Conservation (phyloP, 441 rosid genomes). For the Erysimum cheiri region DNA sequence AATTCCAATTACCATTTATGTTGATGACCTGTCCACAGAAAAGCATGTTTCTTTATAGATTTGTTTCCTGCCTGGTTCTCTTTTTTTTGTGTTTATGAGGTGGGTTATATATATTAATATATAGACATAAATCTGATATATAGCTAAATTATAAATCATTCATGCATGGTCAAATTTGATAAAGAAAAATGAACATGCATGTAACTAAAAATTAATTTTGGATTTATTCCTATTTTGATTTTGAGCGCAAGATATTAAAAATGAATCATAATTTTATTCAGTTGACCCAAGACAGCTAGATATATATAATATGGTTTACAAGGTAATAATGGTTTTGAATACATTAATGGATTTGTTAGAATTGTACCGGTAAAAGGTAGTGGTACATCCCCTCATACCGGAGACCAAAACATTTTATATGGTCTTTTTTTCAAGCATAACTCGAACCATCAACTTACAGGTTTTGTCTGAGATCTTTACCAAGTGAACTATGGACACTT, state of each 20-base stretch:
- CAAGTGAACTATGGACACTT: too few relatives aligned
- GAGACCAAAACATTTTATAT: too few relatives aligned
- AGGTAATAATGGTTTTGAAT: too few relatives aligned
- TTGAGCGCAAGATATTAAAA: not conserved
- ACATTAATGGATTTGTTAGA: too few relatives aligned
- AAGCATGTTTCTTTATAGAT: slow-evolving; percentile 14
- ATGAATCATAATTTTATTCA: not conserved
- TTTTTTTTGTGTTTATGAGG: not conserved
- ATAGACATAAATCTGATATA: not conserved
- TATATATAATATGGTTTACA: too few relatives aligned
- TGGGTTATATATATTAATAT: slow-evolving; percentile 19
- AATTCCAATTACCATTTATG: not conserved
- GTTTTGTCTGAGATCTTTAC: too few relatives aligned
- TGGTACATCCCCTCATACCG: too few relatives aligned
- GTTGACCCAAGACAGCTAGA: not conserved
- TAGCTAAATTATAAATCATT: not conserved
- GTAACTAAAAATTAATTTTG: not conserved
- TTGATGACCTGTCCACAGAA: slow-evolving; percentile 30
- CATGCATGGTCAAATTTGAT: not conserved
- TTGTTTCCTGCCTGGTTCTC: not conserved
- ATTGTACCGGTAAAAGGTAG: too few relatives aligned
- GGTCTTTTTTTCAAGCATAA: too few relatives aligned
- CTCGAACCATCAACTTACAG: too few relatives aligned
- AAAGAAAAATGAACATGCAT: not conserved
- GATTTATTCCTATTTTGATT: not conserved